Percentiles rank a stretch among this genome's conserved stretches.
Conservation (phyloP, 192 early-diverging fungal genomes). For the Kappamyces sp. region DNA sequence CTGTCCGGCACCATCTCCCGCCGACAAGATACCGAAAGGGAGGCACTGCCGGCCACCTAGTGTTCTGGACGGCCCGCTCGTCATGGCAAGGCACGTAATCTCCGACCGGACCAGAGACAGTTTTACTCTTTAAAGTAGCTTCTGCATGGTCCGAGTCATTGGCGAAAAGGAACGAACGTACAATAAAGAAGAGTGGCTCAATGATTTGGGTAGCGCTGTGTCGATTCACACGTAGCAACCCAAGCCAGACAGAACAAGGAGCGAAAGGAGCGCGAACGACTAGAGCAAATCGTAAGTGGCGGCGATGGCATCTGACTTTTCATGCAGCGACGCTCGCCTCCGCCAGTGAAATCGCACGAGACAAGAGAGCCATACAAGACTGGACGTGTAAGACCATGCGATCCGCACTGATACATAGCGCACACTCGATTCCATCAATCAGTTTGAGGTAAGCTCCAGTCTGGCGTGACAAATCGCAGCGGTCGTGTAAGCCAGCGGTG, state of each 20-base stretch:
- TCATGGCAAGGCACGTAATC: not conserved
- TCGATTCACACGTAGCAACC: not conserved
- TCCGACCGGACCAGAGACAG: too few species aligned
- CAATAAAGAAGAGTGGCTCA: conserved; percentile 9
- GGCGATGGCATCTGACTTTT: not conserved
- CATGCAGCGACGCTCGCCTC: not conserved
- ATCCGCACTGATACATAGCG: conserved; percentile 15
- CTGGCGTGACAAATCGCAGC: conserved; percentile 1
- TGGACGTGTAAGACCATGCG: not conserved
- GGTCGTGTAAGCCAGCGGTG: not conserved
- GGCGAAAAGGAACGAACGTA: conserved; percentile 1
- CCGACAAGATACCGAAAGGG: conserved; percentile 1
- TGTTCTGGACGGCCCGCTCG: not conserved
- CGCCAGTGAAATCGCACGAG: not conserved
- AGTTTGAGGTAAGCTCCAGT: conserved; percentile 8
- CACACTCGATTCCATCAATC: conserved; percentile 7
- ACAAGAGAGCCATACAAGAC: not conserved
- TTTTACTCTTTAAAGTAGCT: conserved; percentile 5
- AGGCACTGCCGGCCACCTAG: not conserved
- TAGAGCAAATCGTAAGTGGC: not conserved
- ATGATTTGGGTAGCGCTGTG: not conserved
- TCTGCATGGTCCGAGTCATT: conserved; percentile 12
- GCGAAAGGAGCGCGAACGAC: conserved; percentile 1
- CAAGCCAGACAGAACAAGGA: conserved; percentile 5
- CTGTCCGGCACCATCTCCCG: not conserved